A percentile compares a stretch with the other conserved stretches of the same genome.
phyloP scores from a whole-genome alignment of 495 filamentous ascomycete species.

The Penicillium egyptiacum region DNA sequence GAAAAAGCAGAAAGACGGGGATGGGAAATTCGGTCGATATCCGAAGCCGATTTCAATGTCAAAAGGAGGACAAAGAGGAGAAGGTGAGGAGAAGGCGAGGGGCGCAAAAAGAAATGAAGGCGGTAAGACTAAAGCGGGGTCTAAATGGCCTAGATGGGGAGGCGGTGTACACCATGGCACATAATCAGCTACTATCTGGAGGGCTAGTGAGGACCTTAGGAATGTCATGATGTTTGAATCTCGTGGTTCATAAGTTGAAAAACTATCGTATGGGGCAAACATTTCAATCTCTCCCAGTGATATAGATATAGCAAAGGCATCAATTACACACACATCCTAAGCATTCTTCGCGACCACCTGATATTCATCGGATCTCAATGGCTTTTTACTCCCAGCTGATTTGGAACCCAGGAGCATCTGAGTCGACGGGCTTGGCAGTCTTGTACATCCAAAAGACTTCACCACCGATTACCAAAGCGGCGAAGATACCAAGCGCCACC shows the following conservation, averaged over 20 bases:
- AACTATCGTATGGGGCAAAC: neutral
- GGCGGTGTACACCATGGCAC: neutral
- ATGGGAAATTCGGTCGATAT: neutral
- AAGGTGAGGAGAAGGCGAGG: constrained; percentile 12
- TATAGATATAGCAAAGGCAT: constrained; percentile 1
- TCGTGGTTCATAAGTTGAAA: neutral
- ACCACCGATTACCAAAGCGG: constrained; percentile 35
- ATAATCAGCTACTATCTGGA: neutral
- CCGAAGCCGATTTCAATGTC: constrained; percentile 3
- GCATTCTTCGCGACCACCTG: neutral
- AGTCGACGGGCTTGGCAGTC: neutral
- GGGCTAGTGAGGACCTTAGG: neutral
- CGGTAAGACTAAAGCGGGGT: constrained; percentile 19
- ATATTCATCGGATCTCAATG: neutral
- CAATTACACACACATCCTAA: neutral
- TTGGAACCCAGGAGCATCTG: neutral
- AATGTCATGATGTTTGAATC: neutral
- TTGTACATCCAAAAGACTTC: constrained; percentile 34
- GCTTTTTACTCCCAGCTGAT: neutral
- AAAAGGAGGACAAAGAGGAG: neutral
- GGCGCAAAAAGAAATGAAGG: constrained; percentile 24
- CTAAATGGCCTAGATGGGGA: neutral
- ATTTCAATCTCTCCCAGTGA: neutral
- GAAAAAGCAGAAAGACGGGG: constrained; percentile 2
- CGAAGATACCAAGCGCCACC: constrained; percentile 42